Evolutionary conservation across 2,329 filamentous ascomycete genomes (phyloP).

Genomic region (Beauveria rudraprayagi): DNA sequence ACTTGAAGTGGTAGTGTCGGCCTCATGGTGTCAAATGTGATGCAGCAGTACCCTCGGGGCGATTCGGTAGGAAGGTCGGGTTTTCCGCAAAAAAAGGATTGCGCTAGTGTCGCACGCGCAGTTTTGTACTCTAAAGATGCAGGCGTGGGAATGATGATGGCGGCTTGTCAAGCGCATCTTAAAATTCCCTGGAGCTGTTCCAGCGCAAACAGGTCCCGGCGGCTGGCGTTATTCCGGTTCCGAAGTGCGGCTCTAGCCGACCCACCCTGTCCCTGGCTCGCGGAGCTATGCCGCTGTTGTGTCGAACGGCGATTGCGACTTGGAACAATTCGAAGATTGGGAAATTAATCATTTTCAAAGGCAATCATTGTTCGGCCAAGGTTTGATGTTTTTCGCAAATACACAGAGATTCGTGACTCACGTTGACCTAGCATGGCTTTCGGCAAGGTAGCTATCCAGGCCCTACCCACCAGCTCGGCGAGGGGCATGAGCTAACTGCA

Average conservation of each 20-base stretch:
- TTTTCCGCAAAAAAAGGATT: too few relatives aligned
- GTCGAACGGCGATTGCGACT: background rate
- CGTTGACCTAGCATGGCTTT: background rate
- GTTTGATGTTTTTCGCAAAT: background rate
- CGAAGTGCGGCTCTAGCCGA: conserved; percentile 11
- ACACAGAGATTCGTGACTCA: background rate
- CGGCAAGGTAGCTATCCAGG: conserved; percentile 1
- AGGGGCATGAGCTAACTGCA: conserved; percentile 7
- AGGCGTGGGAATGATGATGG: background rate
- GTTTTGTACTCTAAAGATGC: background rate
- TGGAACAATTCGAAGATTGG: background rate
- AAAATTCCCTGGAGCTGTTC: conserved; percentile 4
- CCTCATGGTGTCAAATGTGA: conserved; percentile 40
- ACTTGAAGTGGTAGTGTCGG: conserved; percentile 56
- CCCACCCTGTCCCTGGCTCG: conserved; percentile 1
- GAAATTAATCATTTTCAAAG: background rate
- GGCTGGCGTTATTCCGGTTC: conserved; percentile 25
- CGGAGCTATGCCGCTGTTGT: background rate
- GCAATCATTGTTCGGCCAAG: background rate
- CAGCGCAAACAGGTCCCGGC: conserved; percentile 12
- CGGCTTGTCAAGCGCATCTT: background rate
- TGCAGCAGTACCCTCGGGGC: background rate
- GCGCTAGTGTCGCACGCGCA: background rate
- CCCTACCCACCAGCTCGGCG: background rate
- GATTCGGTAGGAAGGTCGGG: too few relatives aligned